Evolutionary conservation across 371 early-diverging fungal genomes (phyloP).

Genomic region (Lichtheimia corymbifera): DNA sequence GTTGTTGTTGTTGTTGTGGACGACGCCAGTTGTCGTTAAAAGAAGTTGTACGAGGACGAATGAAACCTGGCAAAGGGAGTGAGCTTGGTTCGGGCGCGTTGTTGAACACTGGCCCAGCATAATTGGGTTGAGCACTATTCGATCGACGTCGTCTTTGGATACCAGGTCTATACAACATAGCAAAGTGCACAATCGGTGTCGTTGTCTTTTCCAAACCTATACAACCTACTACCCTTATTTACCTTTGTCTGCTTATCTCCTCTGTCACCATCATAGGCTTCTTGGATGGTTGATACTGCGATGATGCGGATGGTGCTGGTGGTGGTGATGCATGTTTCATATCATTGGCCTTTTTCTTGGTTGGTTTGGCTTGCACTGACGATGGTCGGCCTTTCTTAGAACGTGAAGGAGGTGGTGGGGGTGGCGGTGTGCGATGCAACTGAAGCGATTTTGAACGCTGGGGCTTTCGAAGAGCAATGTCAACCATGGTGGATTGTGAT

Average conservation of each 20-base stretch:
- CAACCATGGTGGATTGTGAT: neutral
- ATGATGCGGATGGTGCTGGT: too few relatives aligned
- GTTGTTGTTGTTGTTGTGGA: slow-evolving; percentile 1
- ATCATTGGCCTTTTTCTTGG: neutral
- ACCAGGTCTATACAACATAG: neutral
- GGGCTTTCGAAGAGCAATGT: neutral
- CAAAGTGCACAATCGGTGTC: slow-evolving; percentile 2
- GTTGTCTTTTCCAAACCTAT: too few relatives aligned
- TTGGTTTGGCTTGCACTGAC: neutral
- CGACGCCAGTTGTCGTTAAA: slow-evolving; percentile 1
- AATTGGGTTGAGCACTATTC: slow-evolving; percentile 25
- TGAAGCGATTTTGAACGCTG: neutral
- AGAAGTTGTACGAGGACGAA: neutral
- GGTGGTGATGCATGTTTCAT: too few relatives aligned
- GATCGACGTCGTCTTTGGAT: slow-evolving; percentile 15
- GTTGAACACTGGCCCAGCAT: slow-evolving; percentile 81
- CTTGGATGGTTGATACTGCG: neutral
- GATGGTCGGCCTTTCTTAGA: neutral
- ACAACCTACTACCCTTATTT: neutral
- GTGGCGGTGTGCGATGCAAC: neutral
- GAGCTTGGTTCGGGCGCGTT: slow-evolving; percentile 79
- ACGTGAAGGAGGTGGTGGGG: neutral
- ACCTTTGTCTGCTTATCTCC: neutral
- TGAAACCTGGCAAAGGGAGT: slow-evolving; percentile 73
- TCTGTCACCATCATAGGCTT: neutral